A percentile compares a stretch with the other conserved stretches of the same genome.
These are phyloP conservation scores for Didymosphaeria variabile DNA, from an alignment of 2,329 filamentous ascomycete genomes.

Conservation along the genomic window DNA sequence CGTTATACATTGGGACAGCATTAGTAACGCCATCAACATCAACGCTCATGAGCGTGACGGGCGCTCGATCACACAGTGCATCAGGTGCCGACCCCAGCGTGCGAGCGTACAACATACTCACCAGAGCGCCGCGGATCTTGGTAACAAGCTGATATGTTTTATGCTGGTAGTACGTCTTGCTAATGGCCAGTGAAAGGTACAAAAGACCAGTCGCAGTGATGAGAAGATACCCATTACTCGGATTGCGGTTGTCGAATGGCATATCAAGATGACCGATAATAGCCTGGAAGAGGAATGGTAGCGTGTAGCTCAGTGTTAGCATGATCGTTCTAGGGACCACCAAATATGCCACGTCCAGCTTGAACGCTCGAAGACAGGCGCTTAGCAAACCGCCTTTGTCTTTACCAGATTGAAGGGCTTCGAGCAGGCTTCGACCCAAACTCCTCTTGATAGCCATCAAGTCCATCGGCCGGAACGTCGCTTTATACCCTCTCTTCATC, in stretches of 20 bases:
- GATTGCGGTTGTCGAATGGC: background rate
- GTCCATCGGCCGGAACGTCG: background rate
- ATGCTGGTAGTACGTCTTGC: constrained; percentile 19
- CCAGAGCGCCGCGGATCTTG: constrained; percentile 11
- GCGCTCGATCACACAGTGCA: constrained; percentile 1
- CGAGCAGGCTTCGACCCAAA: constrained; percentile 10
- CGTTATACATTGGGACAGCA: constrained; percentile 22
- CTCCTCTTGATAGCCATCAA: constrained; percentile 11
- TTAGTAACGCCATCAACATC: constrained; percentile 16
- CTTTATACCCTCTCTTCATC: constrained; percentile 8
- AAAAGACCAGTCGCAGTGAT: constrained; percentile 17
- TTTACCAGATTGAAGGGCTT: background rate
- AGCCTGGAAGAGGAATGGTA: constrained; percentile 16
- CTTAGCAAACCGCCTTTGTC: background rate
- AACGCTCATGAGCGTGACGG: constrained; percentile 16
- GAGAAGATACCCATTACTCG: constrained; percentile 14
- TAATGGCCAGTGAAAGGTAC: constrained; percentile 12
- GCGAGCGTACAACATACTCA: constrained; percentile 15
- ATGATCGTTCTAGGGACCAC: constrained; percentile 11
- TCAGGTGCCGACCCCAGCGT: constrained; percentile 8
- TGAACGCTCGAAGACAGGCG: constrained; percentile 5
- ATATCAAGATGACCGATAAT: constrained; percentile 7
- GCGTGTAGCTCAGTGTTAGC: constrained; percentile 14
- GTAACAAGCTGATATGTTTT: constrained; percentile 19
- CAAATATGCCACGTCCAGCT: background rate